These are phyloP conservation scores for Endoconidiophora laricicola DNA, from an alignment of 2,329 filamentous ascomycete genomes.

Conservation along the genomic window DNA sequence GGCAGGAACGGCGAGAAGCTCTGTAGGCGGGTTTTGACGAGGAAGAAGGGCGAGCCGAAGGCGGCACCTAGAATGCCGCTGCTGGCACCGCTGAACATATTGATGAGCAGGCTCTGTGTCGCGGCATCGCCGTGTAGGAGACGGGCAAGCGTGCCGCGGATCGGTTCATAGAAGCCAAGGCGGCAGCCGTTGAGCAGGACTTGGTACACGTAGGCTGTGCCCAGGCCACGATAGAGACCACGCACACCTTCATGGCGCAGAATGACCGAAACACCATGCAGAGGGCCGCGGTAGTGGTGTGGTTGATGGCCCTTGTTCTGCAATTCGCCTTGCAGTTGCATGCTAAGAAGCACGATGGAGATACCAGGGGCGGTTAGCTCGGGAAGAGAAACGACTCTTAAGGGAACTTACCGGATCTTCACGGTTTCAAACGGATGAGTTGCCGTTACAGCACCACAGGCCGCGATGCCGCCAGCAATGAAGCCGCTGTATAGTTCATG, in stretches of 20 bases:
- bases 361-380: slow-evolving; percentile 3
- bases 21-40: slow-evolving; percentile 91
- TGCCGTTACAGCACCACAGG: slow-evolving; percentile 91
- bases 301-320: slow-evolving; percentile 72
- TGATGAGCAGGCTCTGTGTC: slow-evolving; percentile 75
- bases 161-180: slow-evolving; percentile 91
- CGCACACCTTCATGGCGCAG: slow-evolving; percentile 73
- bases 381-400: background rate
- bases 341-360: slow-evolving; percentile 28
- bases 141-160: slow-evolving; percentile 55
- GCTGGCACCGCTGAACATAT: slow-evolving; percentile 79
- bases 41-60: slow-evolving; percentile 91
- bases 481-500: slow-evolving; percentile 47
- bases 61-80: slow-evolving; percentile 84
- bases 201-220: slow-evolving; percentile 91
- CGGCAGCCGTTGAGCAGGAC: slow-evolving; percentile 92
- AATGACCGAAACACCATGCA: slow-evolving; percentile 84
- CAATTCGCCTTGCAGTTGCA: slow-evolving; percentile 93
- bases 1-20: slow-evolving; percentile 85
- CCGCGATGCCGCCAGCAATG: slow-evolving; percentile 88
- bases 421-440: slow-evolving; percentile 98
- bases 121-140: slow-evolving; percentile 54
- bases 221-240: slow-evolving; percentile 77
- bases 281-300: slow-evolving; percentile 75
- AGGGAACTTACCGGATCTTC: slow-evolving; percentile 67